Base-by-base conservation (phyloP, 1,139 yeast species). In the Yamadazyma kanchanaburiensis region DNA sequence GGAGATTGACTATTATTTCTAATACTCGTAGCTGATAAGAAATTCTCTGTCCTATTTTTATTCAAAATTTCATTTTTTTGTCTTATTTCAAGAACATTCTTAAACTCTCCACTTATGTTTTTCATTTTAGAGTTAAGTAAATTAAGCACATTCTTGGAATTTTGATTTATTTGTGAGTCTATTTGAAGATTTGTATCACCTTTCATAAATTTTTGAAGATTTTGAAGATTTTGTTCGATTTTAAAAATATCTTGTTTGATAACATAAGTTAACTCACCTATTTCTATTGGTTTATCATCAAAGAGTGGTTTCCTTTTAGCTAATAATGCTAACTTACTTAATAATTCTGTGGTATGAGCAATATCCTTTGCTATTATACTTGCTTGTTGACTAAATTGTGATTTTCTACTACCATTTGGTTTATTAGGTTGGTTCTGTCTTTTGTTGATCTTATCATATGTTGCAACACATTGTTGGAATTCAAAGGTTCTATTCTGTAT, bases 221-320 rank as follows among this genome's bases (percentile, higher is more conserved):
- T 75, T 43, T 81, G 81, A 43, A 91, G 69, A 42, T 74, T 77
- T 46, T 84, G 82, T 51, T 88, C 96, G 36, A 94, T 80, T 44
- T 80, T 76, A 53, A 89, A 83, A 25, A 94, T 86, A 53, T 88
- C 95, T 54, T 91, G 96, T 51, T 91, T 94, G 49, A 91, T 88
- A 28, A 91, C 84, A 51, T 83, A 86, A 1, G 98, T 88, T 43
- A 94, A 67, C 55, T 91, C 96, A 12, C 91, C 86, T 39, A 94
- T 86, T 53, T 91, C 98, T 18, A 85, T 80, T 1, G 98, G 96
- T 45, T 84, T 80, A 56, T 94, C 98, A 52, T 89, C 96, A 48
- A 91, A 86, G 49, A 91, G 60, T n/a, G 96, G 95, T 54, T 88
- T 89, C 45, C 89, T 68, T 54, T 83, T 86, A 7, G 98, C 96